Evolutionary conservation across 306 rosid species (phyloP), one percentile per base, ranked within the genome.

Genomic region (Ochetophila trinervis): DNA sequence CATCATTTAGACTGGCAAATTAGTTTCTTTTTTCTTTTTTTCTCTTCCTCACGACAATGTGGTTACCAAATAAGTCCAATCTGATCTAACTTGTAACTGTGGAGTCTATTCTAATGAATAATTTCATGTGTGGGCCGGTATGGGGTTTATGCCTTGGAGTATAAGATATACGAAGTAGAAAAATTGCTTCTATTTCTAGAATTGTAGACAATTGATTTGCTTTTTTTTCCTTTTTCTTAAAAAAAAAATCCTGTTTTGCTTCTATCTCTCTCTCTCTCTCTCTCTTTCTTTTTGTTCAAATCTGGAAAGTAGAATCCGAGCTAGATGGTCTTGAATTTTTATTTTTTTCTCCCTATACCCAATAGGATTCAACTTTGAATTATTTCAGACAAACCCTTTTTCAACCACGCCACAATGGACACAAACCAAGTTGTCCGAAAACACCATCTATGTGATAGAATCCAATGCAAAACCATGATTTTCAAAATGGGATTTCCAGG

Each of bases 361-460:
- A 47, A 48, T 48, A 48, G 34, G 49, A 34, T 18, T 55, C 9
- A 63, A 30, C 14, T 57, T 22, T 63, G 16, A 50, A 63, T 48
- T 14, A 30, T 40, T 44, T 45, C 40, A 64, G 69, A 64, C 68
- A 64, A 63, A 9, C 23, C 58, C 51, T 64, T 48, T 30, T 23
- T 47, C 34, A 30, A 6, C 45, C 55, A 49, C 69, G 18, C 32
- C 40, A n/a, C 45, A 64, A 64, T 17, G 57, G 17, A 11, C 45
- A 44, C 23, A 23, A 62, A 12, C 32, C 32, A 27, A 27, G 32
- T 62, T 27, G 57, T 16, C 57, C 10, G 6, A 5, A 60, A 18
- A 40, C 6, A 60, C 1, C 1, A 4, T 21, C 1, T 61, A 18
- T 42, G n/a, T 20, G n/a, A 50, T 17, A 50, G 69, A 64, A 64